Percentiles rank a stretch among this genome's conserved stretches.
phyloP scores from a whole-genome alignment of 306 rosid species.

The Rosa persica region DNA sequence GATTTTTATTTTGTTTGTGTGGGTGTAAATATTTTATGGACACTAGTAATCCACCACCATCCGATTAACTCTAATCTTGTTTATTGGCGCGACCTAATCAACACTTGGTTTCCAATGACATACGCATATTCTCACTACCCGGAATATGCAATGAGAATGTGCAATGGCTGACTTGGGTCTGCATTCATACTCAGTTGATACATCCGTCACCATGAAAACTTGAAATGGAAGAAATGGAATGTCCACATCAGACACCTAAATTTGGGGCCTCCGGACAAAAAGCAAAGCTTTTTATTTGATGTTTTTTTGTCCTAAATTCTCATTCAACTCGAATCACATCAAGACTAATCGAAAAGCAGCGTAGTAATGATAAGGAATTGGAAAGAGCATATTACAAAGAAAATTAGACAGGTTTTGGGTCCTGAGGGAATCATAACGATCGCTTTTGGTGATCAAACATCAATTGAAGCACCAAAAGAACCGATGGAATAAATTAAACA shows the following conservation, averaged over 20 bases:
- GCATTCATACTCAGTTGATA: not conserved
- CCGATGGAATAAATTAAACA: not conserved
- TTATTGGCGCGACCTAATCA: not conserved
- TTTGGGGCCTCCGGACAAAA: not conserved
- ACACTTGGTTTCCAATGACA: not conserved
- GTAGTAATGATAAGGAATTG: not conserved
- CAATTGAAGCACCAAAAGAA: slow-evolving; percentile 10
- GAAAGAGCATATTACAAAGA: not conserved
- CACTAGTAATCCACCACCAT: not conserved
- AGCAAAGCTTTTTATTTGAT: not conserved
- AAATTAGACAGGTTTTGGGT: not conserved
- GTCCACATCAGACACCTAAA: not conserved
- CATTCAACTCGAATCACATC: not conserved
- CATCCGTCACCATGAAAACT: slow-evolving; percentile 6
- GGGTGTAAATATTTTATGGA: not conserved
- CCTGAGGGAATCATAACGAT: not conserved
- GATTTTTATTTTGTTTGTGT: not conserved
- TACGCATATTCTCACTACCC: not conserved
- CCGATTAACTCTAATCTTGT: not conserved
- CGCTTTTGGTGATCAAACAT: slow-evolving; percentile 9
- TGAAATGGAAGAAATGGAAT: not conserved
- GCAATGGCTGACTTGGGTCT: not conserved
- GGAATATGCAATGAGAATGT: not conserved
- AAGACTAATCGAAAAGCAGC: not conserved
- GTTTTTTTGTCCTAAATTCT: not conserved